Percentiles rank a stretch among this genome's conserved stretches.
Evolutionary conservation across 495 filamentous ascomycete species (phyloP).

Genomic region (Aspergillus sparsus): DNA sequence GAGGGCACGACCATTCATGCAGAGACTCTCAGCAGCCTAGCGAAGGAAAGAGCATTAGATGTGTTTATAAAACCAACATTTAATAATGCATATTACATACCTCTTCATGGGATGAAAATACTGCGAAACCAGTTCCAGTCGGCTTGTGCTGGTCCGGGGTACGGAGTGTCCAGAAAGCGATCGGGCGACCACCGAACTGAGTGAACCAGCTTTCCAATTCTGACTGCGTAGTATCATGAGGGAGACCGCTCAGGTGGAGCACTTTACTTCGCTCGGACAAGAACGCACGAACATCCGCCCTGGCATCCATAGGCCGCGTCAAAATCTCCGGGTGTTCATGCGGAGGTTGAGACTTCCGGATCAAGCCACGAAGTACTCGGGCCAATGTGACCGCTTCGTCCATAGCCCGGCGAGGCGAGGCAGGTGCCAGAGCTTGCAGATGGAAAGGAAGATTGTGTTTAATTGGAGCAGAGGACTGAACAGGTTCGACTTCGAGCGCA

Average conservation of each 20-base stretch:
- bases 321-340: constrained; percentile 93
- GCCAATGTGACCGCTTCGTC: constrained; percentile 95
- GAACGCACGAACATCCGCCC: constrained; percentile 96
- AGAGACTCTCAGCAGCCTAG: constrained; percentile 91
- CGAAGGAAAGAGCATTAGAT: constrained; percentile 26
- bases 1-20: constrained; percentile 97
- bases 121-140: constrained; percentile 93
- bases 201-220: constrained; percentile 99
- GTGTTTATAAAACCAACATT: constrained; percentile 6
- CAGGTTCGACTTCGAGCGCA: constrained; percentile 93
- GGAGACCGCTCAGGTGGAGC: constrained; percentile 92
- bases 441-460: constrained; percentile 99
- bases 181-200: constrained; percentile 96
- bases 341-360: constrained; percentile 91
- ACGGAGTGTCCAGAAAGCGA: constrained; percentile 97
- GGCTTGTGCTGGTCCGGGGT: constrained; percentile 99
- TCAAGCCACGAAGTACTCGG: constrained; percentile 84
- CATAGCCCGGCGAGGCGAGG: constrained; percentile 95
- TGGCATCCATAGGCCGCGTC: constrained; percentile 92
- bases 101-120: constrained; percentile 99
- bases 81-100: constrained; percentile 55
- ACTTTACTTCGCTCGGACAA: constrained; percentile 94
- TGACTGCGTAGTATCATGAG: constrained; percentile 97
- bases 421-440: constrained; percentile 91
- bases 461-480: constrained; percentile 94